Evolutionary conservation across 495 filamentous ascomycete species (phyloP).

Genomic region (Penicillium goetzii): DNA sequence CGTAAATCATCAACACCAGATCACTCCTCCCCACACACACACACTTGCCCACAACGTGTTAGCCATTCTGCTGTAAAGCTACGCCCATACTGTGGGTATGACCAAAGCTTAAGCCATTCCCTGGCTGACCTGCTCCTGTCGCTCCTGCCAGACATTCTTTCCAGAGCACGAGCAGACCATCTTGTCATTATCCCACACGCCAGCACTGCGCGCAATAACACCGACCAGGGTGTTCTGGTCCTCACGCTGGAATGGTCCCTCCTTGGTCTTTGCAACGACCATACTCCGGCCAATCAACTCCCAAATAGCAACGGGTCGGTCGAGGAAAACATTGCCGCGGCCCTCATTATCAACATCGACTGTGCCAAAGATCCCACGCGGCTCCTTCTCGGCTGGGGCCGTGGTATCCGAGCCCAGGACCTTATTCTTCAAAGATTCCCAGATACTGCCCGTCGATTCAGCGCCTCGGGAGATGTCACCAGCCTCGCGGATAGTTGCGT

Average conservation of each 20-base stretch:
- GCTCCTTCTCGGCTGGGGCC: slow-evolving; percentile 35
- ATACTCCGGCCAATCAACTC: slow-evolving; percentile 92
- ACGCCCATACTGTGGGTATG: background rate
- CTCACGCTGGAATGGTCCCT: slow-evolving; percentile 60
- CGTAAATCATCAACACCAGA: slow-evolving; percentile 2
- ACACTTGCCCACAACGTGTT: slow-evolving; percentile 2
- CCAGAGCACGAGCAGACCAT: slow-evolving; percentile 93
- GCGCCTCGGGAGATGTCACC: slow-evolving; percentile 88
- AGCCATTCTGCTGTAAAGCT: background rate
- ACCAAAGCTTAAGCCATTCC: slow-evolving; percentile 69
- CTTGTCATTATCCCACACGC: slow-evolving; percentile 98
- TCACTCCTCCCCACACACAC: background rate
- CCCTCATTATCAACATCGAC: slow-evolving; percentile 68
- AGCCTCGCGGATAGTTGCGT: slow-evolving; percentile 78
- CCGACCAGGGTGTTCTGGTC: slow-evolving; percentile 85
- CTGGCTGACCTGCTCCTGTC: slow-evolving; percentile 81
- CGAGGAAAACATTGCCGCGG: slow-evolving; percentile 74
- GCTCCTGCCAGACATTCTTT: slow-evolving; percentile 97
- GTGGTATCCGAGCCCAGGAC: slow-evolving; percentile 46
- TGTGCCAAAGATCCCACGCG: slow-evolving; percentile 72
- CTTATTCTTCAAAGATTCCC: slow-evolving; percentile 62
- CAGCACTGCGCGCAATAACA: slow-evolving; percentile 91
- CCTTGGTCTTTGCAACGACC: slow-evolving; percentile 65
- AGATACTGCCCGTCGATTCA: slow-evolving; percentile 79
- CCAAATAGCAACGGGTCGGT: slow-evolving; percentile 84